Evolutionary conservation across 495 filamentous ascomycete species (phyloP).

Genomic region (Penicillium tannophilum): DNA sequence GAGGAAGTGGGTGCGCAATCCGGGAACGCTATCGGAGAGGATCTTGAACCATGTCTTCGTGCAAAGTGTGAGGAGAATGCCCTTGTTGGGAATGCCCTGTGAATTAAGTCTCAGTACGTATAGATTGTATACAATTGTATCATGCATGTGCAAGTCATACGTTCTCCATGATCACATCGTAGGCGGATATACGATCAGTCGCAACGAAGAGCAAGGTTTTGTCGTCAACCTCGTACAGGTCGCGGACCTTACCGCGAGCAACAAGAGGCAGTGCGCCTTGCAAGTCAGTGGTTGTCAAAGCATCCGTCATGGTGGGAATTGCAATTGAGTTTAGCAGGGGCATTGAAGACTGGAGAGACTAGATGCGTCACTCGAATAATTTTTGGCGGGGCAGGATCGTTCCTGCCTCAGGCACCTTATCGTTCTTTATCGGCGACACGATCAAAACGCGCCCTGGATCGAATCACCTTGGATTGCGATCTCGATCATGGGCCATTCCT

Average conservation of each 20-base stretch:
- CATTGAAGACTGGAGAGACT: slow-evolving; percentile 5
- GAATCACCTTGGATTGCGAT: slow-evolving; percentile 1
- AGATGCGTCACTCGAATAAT: slow-evolving; percentile 25
- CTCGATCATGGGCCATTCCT: slow-evolving; percentile 20
- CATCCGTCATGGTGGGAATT: slow-evolving; percentile 40
- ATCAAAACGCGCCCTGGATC: slow-evolving; percentile 17
- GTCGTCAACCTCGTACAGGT: slow-evolving; percentile 75
- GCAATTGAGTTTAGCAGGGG: slow-evolving; percentile 16
- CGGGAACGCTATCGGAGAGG: slow-evolving; percentile 64
- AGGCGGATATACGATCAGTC: slow-evolving; percentile 91
- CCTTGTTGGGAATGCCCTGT: slow-evolving; percentile 82
- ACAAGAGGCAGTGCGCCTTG: slow-evolving; percentile 56
- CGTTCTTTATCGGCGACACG: slow-evolving; percentile 17
- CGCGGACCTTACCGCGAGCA: slow-evolving; percentile 77
- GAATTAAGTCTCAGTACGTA: slow-evolving; percentile 5
- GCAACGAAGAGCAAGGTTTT: slow-evolving; percentile 84
- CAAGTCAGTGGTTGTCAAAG: slow-evolving; percentile 56
- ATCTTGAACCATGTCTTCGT: slow-evolving; percentile 84
- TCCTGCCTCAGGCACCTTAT: slow-evolving; percentile 29
- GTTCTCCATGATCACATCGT: slow-evolving; percentile 90
- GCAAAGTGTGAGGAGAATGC: slow-evolving; percentile 79
- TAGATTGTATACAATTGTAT: background rate
- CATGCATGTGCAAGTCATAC: slow-evolving; percentile 33
- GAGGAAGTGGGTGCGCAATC: slow-evolving; percentile 75
- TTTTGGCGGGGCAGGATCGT: slow-evolving; percentile 27